A percentile compares a stretch with the other conserved stretches of the same genome.
Evolutionary conservation across 371 early-diverging fungal genomes (phyloP).

Genomic region (Cokeromyces recurvatus): DNA sequence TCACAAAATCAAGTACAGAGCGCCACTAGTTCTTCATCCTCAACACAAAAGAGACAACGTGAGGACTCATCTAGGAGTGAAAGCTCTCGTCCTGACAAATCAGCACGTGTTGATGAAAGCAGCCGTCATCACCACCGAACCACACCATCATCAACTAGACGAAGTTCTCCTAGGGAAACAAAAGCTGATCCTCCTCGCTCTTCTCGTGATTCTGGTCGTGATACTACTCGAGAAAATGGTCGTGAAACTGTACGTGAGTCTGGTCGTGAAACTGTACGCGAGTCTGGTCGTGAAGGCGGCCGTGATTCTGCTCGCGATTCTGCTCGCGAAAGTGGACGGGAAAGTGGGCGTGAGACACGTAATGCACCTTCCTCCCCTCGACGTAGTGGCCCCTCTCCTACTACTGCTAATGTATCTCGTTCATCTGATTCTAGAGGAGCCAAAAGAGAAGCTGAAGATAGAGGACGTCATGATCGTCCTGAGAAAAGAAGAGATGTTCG

Average conservation of each 20-base stretch:
- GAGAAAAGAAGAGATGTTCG: conserved; percentile 4
- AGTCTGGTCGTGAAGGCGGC: conserved; percentile 16
- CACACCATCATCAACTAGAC: not conserved
- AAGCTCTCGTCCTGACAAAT: not conserved
- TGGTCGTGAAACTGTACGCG: conserved; percentile 16
- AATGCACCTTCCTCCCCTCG: too few relatives aligned
- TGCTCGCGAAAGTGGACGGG: conserved; percentile 4
- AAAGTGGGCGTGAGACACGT: conserved; percentile 1
- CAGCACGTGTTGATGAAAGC: conserved; percentile 1
- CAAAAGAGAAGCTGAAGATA: not conserved
- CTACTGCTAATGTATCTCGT: too few relatives aligned
- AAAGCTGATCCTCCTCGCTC: not conserved
- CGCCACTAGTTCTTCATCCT: not conserved
- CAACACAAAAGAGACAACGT: conserved; percentile 10
- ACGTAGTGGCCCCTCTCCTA: too few relatives aligned
- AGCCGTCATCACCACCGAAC: conserved; percentile 7
- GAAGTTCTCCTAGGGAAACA: conserved; percentile 8
- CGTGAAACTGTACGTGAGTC: conserved; percentile 2
- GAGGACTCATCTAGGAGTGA: too few relatives aligned
- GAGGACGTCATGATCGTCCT: conserved; percentile 4
- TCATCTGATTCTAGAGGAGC: too few relatives aligned
- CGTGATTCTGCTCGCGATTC: conserved; percentile 13
- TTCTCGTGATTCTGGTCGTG: not conserved
- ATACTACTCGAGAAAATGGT: not conserved
- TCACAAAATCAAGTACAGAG: too few relatives aligned